These are phyloP conservation scores for Rhizopogon salebrosus DNA, from an alignment of 768 basidiomycete genomes.

Conservation along the genomic window DNA sequence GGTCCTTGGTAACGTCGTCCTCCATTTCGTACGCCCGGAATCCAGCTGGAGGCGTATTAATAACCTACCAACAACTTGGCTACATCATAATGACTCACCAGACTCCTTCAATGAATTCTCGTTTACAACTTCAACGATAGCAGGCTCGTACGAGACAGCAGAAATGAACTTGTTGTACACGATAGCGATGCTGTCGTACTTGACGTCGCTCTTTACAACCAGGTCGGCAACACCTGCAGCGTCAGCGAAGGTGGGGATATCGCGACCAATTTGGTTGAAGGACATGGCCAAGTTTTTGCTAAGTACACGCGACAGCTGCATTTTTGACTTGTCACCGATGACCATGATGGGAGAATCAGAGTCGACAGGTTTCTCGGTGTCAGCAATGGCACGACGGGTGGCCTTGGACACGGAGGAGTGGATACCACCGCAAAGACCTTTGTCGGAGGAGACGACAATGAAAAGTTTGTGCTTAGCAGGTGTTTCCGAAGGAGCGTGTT, in stretches of 20 bases:
- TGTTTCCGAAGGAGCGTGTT: conserved; percentile 65
- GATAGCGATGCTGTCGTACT: conserved; percentile 80
- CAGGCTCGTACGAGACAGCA: conserved; percentile 86
- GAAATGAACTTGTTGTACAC: conserved; percentile 86
- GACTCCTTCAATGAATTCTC: conserved; percentile 78
- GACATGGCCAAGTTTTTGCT: conserved; percentile 69
- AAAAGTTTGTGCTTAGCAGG: conserved; percentile 79
- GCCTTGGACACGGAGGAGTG: conserved; percentile 95
- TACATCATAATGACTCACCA: conserved; percentile 41
- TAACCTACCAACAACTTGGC: background rate
- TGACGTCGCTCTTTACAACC: conserved; percentile 77
- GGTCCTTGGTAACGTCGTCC: conserved; percentile 90
- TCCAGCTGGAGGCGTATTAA: conserved; percentile 45
- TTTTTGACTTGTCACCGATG: conserved; percentile 96
- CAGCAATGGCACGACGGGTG: conserved; percentile 66
- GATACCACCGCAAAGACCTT: conserved; percentile 99
- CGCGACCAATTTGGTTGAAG: conserved; percentile 97
- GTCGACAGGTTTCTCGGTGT: conserved; percentile 46
- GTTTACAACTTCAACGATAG: conserved; percentile 71
- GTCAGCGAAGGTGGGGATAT: conserved; percentile 95
- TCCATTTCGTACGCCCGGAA: conserved; percentile 98
- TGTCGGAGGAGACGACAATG: conserved; percentile 94
- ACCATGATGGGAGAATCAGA: conserved; percentile 71
- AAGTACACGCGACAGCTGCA: conserved; percentile 71
- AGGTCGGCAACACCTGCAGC: conserved; percentile 92